Evolutionary conservation across 768 basidiomycete genomes (phyloP), one percentile per base, ranked within the genome.

Genomic region (Hygrocybe punicea): DNA sequence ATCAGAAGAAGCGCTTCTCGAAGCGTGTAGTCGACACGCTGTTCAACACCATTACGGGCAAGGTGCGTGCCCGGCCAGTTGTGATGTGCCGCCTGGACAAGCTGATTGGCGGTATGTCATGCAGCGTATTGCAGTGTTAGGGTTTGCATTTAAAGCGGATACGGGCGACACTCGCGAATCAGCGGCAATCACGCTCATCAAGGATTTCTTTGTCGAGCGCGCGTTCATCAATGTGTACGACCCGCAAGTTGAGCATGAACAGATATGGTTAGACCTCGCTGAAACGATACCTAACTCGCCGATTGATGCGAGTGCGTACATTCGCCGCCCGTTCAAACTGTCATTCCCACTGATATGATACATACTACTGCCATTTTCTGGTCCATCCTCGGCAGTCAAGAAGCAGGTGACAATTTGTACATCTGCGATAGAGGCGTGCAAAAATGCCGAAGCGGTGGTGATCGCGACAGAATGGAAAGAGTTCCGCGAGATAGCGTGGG

Each of bases 161-260:
- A 99, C 97, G 11, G 97, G 97, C 58, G 97, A 99, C 71, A 99
- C 97, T 37, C 93, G 97, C 71, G 97, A 98, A 77, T 95, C 93
- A 2, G 87, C 97, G 25, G 84, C 97, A 16, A 98, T 98, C 74
- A 89, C 92, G 29, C 84, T 99, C 62, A 87, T 96, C 76, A 87
- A 85, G 64, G 87, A 98, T 79, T 99, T 99, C 85, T 82, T 86
- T 64, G 82, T 83, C 39, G 97, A 99, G 76, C 85, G 84, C 63
- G 95, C 97, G 10, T 73, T 84, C 48, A 81, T 99, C 65, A 87
- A 84, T 55, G 78, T 99, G 60, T 99, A 93, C 73, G 95, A 98
- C 71, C 96, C 96, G 29, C 84, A 96, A 70, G 91, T 99, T 14
- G 78, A 79, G 51, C 82, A 89, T 54, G 71, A 79, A 19, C 97